Evolutionary conservation across 2,329 filamentous ascomycete genomes (phyloP).

Genomic region (Colletotrichum sp.): DNA sequence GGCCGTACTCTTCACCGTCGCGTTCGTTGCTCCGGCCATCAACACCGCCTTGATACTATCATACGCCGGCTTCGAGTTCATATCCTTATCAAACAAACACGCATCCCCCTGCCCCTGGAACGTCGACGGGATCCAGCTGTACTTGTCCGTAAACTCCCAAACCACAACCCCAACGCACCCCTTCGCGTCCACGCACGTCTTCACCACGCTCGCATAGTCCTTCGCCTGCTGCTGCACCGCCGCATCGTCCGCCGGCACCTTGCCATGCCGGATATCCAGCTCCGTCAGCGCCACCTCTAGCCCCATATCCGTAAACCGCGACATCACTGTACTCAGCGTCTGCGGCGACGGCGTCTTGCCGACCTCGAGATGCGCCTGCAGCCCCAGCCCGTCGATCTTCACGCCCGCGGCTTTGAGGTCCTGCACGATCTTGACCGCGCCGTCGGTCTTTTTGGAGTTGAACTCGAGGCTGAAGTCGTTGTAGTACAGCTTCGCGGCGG

Average conservation of each 20-base stretch:
- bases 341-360: slow-evolving; percentile 48
- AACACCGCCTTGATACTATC: slow-evolving; percentile 38
- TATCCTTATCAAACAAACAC: slow-evolving; percentile 39
- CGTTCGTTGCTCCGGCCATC: neutral
- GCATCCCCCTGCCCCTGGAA: slow-evolving; percentile 43
- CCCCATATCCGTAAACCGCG: slow-evolving; percentile 53
- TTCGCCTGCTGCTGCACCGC: slow-evolving; percentile 54
- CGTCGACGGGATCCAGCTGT: slow-evolving; percentile 42
- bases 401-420: slow-evolving; percentile 66
- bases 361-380: slow-evolving; percentile 58
- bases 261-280: slow-evolving; percentile 68
- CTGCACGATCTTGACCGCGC: slow-evolving; percentile 63
- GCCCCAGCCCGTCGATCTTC: slow-evolving; percentile 68
- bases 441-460: slow-evolving; percentile 29
- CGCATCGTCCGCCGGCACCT: slow-evolving; percentile 59
- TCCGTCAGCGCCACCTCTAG: slow-evolving; percentile 69
- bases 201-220: slow-evolving; percentile 45
- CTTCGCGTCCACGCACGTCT: slow-evolving; percentile 37
- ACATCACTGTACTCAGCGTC: slow-evolving; percentile 53
- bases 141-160: slow-evolving; percentile 47
- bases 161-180: slow-evolving; percentile 47
- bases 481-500: slow-evolving; percentile 60
- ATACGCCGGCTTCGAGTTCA: slow-evolving; percentile 44
- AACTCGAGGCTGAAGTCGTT: slow-evolving; percentile 58
- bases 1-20: neutral